These are phyloP conservation scores for Gynochthodes officinalis DNA, from an alignment of 257 asterid species.

Conservation along the genomic window DNA sequence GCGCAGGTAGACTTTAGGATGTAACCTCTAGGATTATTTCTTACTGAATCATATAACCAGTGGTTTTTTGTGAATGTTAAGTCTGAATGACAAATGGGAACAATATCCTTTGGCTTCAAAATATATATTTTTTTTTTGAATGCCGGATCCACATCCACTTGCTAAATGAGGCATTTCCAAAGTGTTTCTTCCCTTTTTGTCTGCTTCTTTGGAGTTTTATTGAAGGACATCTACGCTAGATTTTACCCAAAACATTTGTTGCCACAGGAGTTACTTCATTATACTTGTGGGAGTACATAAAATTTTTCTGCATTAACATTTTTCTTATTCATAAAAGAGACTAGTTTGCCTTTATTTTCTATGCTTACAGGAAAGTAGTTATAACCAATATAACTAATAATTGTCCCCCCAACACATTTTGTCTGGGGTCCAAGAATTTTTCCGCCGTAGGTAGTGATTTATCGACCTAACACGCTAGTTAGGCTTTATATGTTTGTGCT, in stretches of 20 bases:
- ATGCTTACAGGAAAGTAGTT: background rate
- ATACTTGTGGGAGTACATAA: background rate
- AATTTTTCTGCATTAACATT: background rate
- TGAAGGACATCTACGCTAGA: background rate
- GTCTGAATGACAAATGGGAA: background rate
- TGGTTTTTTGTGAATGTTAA: background rate
- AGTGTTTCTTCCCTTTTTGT: background rate
- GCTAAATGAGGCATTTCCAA: background rate
- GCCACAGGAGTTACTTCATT: background rate
- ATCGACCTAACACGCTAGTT: background rate
- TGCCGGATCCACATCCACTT: background rate
- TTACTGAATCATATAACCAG: background rate
- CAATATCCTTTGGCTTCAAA: background rate
- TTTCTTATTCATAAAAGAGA: background rate
- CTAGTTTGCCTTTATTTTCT: background rate
- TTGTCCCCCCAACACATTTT: conserved; percentile 4
- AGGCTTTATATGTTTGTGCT: background rate
- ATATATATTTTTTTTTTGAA: too few species aligned
- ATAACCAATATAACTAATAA: too few species aligned
- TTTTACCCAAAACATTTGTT: background rate
- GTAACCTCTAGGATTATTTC: background rate
- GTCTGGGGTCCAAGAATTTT: background rate
- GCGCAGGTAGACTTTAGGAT: background rate
- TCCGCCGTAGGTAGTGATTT: background rate
- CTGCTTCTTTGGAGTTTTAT: background rate